A percentile compares a stretch with the other conserved stretches of the same genome.
phyloP scores from a whole-genome alignment of 768 basidiomycete genomes.

The Tylopilus felleus region DNA sequence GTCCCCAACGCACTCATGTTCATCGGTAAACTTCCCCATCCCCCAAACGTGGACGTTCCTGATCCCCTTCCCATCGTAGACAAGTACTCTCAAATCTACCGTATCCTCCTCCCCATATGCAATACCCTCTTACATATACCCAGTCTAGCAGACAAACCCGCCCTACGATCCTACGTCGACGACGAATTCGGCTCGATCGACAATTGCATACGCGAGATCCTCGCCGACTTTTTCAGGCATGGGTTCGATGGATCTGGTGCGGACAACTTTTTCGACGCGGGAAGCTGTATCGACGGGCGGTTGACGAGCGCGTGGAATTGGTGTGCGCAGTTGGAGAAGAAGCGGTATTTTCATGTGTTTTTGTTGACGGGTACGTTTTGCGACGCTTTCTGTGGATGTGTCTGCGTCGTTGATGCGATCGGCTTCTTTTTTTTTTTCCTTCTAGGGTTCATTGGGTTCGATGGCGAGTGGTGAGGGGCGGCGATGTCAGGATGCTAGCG shows the following conservation, averaged over 20 bases:
- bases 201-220: conserved; percentile 63
- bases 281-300: conserved; percentile 79
- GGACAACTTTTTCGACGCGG: conserved; percentile 87
- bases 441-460: conserved; percentile 78
- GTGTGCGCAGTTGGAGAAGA: conserved; percentile 84
- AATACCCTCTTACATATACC: conserved; percentile 76
- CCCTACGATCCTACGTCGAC: conserved; percentile 72
- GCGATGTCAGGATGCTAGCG: neutral
- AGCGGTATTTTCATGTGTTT: conserved; percentile 78
- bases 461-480: conserved; percentile 69
- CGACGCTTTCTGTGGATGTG: neutral
- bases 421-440: neutral
- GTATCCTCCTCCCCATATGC: conserved; percentile 84
- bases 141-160: conserved; percentile 60
- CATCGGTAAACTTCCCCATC: conserved; percentile 46
- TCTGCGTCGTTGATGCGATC: neutral
- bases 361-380: conserved; percentile 60
- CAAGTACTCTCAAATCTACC: conserved; percentile 91
- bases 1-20: conserved; percentile 68
- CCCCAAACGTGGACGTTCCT: too few species aligned
- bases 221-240: conserved; percentile 83
- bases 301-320: conserved; percentile 92
- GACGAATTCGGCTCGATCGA: conserved; percentile 79
- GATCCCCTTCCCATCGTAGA: conserved; percentile 37
- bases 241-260: conserved; percentile 91